Evolutionary conservation across 768 basidiomycete genomes (phyloP).

Genomic region (Lactifluus echinatus): DNA sequence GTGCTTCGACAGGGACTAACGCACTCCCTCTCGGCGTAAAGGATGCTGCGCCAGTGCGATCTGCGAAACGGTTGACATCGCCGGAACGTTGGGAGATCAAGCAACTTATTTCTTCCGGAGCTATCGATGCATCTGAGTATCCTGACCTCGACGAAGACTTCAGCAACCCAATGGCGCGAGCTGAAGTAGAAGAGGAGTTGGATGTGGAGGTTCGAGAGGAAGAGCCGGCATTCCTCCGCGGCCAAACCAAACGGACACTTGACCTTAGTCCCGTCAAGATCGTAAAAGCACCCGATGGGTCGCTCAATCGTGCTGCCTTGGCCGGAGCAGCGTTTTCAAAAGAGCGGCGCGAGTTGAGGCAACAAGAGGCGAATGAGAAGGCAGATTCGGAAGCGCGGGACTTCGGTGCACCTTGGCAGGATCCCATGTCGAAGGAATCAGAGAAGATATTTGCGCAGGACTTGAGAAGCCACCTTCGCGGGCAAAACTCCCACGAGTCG

Average conservation of each 20-base stretch:
- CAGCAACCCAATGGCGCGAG: conserved; percentile 62
- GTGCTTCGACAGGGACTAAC: conserved; percentile 75
- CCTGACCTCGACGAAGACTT: conserved; percentile 88
- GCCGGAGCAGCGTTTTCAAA: conserved; percentile 91
- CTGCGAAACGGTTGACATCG: conserved; percentile 85
- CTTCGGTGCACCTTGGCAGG: conserved; percentile 94
- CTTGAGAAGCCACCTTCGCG: conserved; percentile 68
- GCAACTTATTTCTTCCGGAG: conserved; percentile 94
- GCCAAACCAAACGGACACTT: conserved; percentile 92
- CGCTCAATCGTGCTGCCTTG: conserved; percentile 89
- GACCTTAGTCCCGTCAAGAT: conserved; percentile 97
- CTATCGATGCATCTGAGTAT: conserved; percentile 85
- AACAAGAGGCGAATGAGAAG: conserved; percentile 89
- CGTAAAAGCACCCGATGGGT: conserved; percentile 97
- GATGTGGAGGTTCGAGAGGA: conserved; percentile 97
- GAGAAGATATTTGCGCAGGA: conserved; percentile 94
- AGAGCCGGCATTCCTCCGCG: conserved; percentile 91
- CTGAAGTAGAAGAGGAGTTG: conserved; percentile 91
- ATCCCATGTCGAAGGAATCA: conserved; percentile 87
- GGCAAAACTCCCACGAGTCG: conserved; percentile 73
- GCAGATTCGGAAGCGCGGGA: conserved; percentile 93
- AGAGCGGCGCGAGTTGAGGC: conserved; percentile 87
- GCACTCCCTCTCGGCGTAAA: conserved; percentile 65
- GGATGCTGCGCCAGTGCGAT: conserved; percentile 50
- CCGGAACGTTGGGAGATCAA: conserved; percentile 99